Evolutionary conservation across 768 basidiomycete species (phyloP).

Genomic region (Leccinum incarnatum): DNA sequence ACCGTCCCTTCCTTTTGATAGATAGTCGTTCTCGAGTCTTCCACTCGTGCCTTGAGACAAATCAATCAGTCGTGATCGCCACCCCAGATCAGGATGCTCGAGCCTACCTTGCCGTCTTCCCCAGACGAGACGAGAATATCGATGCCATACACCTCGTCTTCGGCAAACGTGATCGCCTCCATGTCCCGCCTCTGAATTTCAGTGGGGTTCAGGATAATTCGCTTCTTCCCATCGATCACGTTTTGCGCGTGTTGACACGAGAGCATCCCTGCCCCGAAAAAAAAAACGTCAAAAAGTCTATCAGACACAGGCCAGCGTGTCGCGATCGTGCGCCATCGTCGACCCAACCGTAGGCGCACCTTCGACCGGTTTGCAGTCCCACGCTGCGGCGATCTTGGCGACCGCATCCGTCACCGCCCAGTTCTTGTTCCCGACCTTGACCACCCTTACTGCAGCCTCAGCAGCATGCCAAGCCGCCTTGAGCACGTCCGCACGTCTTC

Average conservation of each 20-base stretch:
- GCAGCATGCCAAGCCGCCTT: slow-evolving; percentile 93
- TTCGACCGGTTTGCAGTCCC: slow-evolving; percentile 92
- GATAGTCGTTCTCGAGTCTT: slow-evolving; percentile 88
- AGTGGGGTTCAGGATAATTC: slow-evolving; percentile 87
- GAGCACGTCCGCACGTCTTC: slow-evolving; percentile 85
- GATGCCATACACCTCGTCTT: slow-evolving; percentile 93
- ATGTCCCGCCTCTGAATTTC: slow-evolving; percentile 83
- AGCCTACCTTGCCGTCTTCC: slow-evolving; percentile 82
- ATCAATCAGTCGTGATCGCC: neutral
- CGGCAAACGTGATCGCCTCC: slow-evolving; percentile 81
- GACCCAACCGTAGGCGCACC: slow-evolving; percentile 38
- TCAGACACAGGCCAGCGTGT: neutral
- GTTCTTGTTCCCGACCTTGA: slow-evolving; percentile 93
- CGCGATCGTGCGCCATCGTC: neutral
- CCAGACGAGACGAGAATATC: slow-evolving; percentile 87
- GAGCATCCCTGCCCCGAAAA: slow-evolving; percentile 69
- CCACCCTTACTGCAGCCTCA: slow-evolving; percentile 85
- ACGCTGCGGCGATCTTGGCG: slow-evolving; percentile 62
- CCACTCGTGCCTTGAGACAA: slow-evolving; percentile 70
- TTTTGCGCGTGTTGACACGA: slow-evolving; percentile 94
- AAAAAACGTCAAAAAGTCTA: neutral
- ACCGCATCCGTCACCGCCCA: slow-evolving; percentile 92
- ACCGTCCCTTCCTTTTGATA: slow-evolving; percentile 85
- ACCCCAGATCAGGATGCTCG: neutral
- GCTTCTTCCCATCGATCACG: slow-evolving; percentile 94